These are phyloP conservation scores for Helichrysum umbraculigerum DNA, from an alignment of 129 eudicot genomes.

Conservation along the genomic window DNA sequence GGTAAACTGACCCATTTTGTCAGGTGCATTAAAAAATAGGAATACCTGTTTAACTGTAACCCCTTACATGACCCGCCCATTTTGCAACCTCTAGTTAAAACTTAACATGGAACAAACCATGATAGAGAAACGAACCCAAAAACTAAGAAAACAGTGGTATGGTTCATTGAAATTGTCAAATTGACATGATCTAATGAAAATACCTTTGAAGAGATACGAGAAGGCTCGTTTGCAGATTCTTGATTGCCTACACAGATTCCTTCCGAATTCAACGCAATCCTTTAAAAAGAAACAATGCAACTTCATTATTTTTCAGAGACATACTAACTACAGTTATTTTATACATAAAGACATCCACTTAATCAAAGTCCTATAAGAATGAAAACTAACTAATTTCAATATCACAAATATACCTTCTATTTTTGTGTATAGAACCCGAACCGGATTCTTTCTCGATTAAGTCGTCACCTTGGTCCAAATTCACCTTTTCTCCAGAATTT, in stretches of 20 bases:
- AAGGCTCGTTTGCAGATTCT: conserved; percentile 7
- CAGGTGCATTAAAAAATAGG: no score
- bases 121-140: not conserved
- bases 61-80: not conserved
- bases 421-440: not conserved
- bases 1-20: no score
- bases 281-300: not conserved
- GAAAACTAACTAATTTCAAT: not conserved
- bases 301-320: not conserved
- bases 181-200: not conserved
- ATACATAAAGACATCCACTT: no score
- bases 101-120: not conserved
- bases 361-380: no score
- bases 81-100: not conserved
- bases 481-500: not conserved
- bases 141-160: not conserved
- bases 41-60: not conserved
- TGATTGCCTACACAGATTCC: not conserved
- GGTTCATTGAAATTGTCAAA: not conserved
- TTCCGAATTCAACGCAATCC: not conserved
- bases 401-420: not conserved
- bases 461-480: not conserved
- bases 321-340: no score
- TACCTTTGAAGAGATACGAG: not conserved
- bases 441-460: not conserved